Evolutionary conservation across 1,139 yeast genomes (phyloP).

Genomic region (Blastobotrys raffinosifermentans): DNA sequence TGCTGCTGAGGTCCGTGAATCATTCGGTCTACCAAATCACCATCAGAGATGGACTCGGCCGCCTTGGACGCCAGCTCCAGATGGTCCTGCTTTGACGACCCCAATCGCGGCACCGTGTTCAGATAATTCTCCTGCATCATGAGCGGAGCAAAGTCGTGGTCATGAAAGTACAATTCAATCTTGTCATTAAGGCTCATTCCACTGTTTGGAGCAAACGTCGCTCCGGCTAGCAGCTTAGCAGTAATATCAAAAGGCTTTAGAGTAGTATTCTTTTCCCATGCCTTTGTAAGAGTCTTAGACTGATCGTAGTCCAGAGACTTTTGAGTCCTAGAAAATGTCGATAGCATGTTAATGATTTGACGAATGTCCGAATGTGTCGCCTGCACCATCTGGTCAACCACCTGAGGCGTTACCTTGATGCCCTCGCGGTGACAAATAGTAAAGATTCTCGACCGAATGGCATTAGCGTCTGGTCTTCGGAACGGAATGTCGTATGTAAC

Average conservation of each 20-base stretch:
- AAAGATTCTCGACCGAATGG: slow-evolving; percentile 78
- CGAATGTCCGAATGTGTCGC: slow-evolving; percentile 89
- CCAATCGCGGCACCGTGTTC: slow-evolving; percentile 47
- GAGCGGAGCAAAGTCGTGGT: slow-evolving; percentile 88
- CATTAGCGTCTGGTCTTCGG: slow-evolving; percentile 80
- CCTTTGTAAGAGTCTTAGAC: slow-evolving; percentile 44
- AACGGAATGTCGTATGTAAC: slow-evolving; percentile 80
- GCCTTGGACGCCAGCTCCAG: slow-evolving; percentile 67
- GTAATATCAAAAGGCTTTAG: slow-evolving; percentile 90
- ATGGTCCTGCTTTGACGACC: slow-evolving; percentile 37
- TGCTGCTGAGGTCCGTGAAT: slow-evolving; percentile 92
- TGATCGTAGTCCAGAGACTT: slow-evolving; percentile 54
- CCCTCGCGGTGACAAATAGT: slow-evolving; percentile 85
- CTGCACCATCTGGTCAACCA: slow-evolving; percentile 78
- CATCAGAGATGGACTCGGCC: slow-evolving; percentile 75
- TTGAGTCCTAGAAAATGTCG: slow-evolving; percentile 69
- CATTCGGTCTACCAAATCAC: slow-evolving; percentile 72
- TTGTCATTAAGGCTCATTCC: slow-evolving; percentile 65
- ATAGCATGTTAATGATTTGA: slow-evolving; percentile 83
- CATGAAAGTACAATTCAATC: slow-evolving; percentile 86
- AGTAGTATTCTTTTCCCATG: slow-evolving; percentile 88
- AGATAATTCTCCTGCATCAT: slow-evolving; percentile 96
- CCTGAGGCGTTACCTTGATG: slow-evolving; percentile 69
- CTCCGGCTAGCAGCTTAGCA: slow-evolving; percentile 60
- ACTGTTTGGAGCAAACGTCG: slow-evolving; percentile 50